phyloP scores from a whole-genome alignment of 2,329 filamentous ascomycete genomes.

The Neonectria hederae region DNA sequence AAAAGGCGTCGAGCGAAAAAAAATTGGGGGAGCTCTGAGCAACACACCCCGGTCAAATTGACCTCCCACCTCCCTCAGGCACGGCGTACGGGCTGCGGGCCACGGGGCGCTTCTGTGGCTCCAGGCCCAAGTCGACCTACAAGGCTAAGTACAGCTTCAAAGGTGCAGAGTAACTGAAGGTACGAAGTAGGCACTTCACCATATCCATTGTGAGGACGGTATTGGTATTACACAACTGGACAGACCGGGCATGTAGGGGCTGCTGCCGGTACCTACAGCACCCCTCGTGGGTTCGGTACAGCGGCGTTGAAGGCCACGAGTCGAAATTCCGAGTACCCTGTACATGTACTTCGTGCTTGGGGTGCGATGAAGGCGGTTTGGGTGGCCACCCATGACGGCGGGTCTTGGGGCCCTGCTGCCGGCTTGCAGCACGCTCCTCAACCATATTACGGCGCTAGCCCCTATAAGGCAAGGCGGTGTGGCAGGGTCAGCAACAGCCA shows the following conservation, averaged over 20 bases:
- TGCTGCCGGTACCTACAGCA: constrained; percentile 35
- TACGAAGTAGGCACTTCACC: constrained; percentile 5
- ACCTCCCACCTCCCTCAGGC: constrained; percentile 21
- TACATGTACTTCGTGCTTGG: constrained; percentile 30
- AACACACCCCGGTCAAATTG: constrained; percentile 32
- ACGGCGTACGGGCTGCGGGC: constrained; percentile 17
- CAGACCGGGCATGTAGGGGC: constrained; percentile 13
- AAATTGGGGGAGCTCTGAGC: constrained; percentile 47
- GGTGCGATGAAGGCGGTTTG: constrained; percentile 5
- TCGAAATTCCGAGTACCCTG: constrained; percentile 32
- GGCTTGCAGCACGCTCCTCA: constrained; percentile 51
- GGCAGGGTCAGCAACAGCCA: constrained; percentile 34
- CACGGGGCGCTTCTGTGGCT: constrained; percentile 3
- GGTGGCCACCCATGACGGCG: constrained; percentile 41
- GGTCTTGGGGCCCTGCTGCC: constrained; percentile 33
- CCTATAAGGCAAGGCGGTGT: constrained; percentile 36
- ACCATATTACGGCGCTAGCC: constrained; percentile 54
- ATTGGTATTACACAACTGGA: constrained; percentile 15
- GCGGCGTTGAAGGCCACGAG: constrained; percentile 8
- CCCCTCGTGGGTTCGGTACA: constrained; percentile 25
- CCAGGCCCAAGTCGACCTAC: not conserved
- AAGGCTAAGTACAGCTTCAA: not conserved
- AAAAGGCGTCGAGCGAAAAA: constrained; percentile 44
- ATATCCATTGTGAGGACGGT: not conserved
- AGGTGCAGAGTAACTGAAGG: constrained; percentile 23